Base-by-base conservation (phyloP, 305 asterid genomes). In the Striga hermonthica region DNA sequence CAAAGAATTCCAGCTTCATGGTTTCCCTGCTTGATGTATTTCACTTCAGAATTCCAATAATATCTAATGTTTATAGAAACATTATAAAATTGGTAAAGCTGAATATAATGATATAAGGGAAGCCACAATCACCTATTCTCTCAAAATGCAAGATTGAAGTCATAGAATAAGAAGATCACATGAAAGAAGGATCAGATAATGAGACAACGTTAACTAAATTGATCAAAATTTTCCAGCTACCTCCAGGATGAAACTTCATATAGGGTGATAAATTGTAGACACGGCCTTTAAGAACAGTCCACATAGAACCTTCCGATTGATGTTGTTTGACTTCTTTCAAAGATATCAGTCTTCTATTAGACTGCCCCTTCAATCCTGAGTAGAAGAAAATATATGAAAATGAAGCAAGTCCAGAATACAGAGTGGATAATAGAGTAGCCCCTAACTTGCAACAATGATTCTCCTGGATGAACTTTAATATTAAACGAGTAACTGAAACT, bases 221-320 rank as follows among this genome's bases (percentile, higher is more conserved):
- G 45, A 11, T 10, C 16, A 60, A 62, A 57, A 47, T 34, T 43
- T 36, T 34, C 64, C 57, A 40, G 40, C 34, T 82, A 92, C 98
- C 98, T 86, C 98, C 98, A 28, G 98, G 98, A 73, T 93, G 98
- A 76, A 93, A 93, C 75, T 90, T 93, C 94, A 90, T 85, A 77
- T 90, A 93, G 14, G 98, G 95, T 59, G 92, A 62, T 68, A 93
- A 76, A 74, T 90, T 87, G 80, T 90, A 90, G 57, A 90, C 95
- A 57, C 79, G 87, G 4, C 95, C 95, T 81, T 87, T 90, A 12
- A 93, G 89, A 76, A 88, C 96, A 64, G 98, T 93, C 98, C 98
- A 92, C 98, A 90, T 83, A 66, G 88, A 77, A 67, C 73, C 94
- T 73, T 71, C 97, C 50, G 82, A 82, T 73, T 81, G 82, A 75